Evolutionary conservation across 2,329 filamentous ascomycete species (phyloP), one percentile per base, ranked within the genome.

Genomic region (Trichoderma sp.): DNA sequence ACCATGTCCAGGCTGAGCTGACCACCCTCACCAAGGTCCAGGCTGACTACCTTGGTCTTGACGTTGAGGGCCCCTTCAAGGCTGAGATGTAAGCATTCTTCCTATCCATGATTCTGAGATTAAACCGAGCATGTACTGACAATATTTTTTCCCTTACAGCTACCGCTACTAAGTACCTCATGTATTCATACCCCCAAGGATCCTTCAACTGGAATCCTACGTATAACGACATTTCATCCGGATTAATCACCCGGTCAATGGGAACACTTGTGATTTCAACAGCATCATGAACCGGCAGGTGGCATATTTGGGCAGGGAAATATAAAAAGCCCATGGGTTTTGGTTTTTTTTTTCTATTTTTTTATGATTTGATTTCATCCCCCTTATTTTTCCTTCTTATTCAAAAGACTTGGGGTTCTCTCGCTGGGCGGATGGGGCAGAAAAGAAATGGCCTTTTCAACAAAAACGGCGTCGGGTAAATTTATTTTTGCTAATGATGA

Each of bases 1-100:
- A 85, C 73, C 95, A 98, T 87, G 91, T 93, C 87, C 96, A 97
- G 84, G 95, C 88, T 78, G 93, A 98, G 88, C 89, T 99, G 78
- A 92, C 90, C 81, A 90, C 89, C 82, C 90, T 99, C 80, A 92
- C 89, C 79, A 78, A 86, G 70, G 91, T 91, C 76, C 95, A 99
- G 88, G 91, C 93, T 74, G 95, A 98, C 79, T 99, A 99, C 87
- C 91, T 98, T 79, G 89, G 93, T 76, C 87, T 99, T 74, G 87
- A 89, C 70, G 79, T 88, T 72, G 91, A 94, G 85, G 95, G 95
- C 80, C 95, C 95, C 76, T 99, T 88, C 92, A 99, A 99, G 93
- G 86, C 86, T 83, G 94, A 98, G 75, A 92, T 94, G 88, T 94
- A 92, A 80, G 84, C 82, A 71, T 52, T 12, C 10, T 25, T 37